Base-by-base conservation (phyloP, 2,329 filamentous ascomycete species). In the Ophiostoma himal-ulmi region DNA sequence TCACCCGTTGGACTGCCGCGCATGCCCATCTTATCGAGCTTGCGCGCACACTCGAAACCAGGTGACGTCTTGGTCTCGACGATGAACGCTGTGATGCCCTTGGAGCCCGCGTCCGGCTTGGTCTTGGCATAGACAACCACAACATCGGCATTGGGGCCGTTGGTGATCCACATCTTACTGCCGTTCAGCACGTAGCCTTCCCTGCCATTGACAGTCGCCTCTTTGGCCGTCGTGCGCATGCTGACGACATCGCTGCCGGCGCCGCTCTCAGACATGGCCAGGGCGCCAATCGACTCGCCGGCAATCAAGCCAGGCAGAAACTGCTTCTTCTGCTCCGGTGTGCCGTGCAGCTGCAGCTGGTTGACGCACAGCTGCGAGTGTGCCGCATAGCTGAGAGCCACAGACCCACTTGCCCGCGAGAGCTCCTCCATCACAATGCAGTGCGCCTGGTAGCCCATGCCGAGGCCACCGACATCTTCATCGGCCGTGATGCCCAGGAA, bases 151-250 rank as follows among this genome's bases (percentile, higher is more conserved):
- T 98, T 94, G 0, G 94, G 94, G 5, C 94, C 92, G 80, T 99
- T 99, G 73, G 94, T 99, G 78, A 99, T 99, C 94, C 94, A 99
- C 94, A 98, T 97, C 85, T 99, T 97, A 72, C 90, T 92, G 41
- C 94, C 94, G 77, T 94, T 93, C 70, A 99, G 83, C 26, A 94
- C 73, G 79, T 91, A 97, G 37, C 94, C 94, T 4, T 36, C 34
- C 10, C 22, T 44, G 48, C 93, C 94, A 76, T 95, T 91, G 44
- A 93, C 94, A 76, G 95, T 91, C 13, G 92, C 91, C 73, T 87
- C 84, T 78, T 88, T 91, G 0, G 94, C 94, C 3, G 87, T 90
- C 64, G 90, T 96, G 78, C 94, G 92, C 94, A 98, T 98, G 80
- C 91, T 92, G 37, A 99, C 94, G 3, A 99, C 94, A 80, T 99